phyloP scores from a whole-genome alignment of 768 basidiomycete genomes.

The Rhizopogon vulgaris region DNA sequence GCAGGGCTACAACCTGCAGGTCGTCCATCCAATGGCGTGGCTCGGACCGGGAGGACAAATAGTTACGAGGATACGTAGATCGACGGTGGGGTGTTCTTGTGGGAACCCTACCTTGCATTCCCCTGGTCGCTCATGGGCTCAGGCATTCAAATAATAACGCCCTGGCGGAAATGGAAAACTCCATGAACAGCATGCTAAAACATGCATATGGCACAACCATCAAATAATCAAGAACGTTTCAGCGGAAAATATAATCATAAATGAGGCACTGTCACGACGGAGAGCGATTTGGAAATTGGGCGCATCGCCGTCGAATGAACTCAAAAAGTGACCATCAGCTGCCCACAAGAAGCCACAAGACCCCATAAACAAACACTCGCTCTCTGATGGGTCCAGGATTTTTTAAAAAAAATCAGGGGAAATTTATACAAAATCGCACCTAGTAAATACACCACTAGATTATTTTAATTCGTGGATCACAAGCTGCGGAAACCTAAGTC shows the following conservation, averaged over 20 bases:
- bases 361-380: not conserved
- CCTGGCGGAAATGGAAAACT: not conserved
- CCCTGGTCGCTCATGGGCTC: not conserved
- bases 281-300: not conserved
- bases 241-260: not conserved
- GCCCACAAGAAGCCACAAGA: not conserved
- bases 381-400: not conserved
- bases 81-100: not conserved
- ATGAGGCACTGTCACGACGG: not conserved
- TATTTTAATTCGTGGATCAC: not conserved
- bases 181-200: not conserved
- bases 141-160: not conserved
- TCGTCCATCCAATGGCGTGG: not conserved
- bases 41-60: not conserved
- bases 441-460: not conserved
- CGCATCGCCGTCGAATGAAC: not conserved
- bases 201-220: slow-evolving; percentile 1
- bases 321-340: not conserved
- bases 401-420: not conserved
- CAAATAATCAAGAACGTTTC: not conserved
- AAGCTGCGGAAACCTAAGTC: not conserved
- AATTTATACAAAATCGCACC: not conserved
- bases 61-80: not conserved
- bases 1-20: not conserved
- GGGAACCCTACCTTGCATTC: not conserved